Percentiles rank a stretch among this genome's conserved stretches.
Conservation (phyloP, 140 eudicot genomes). For the Anethum foeniculum region DNA sequence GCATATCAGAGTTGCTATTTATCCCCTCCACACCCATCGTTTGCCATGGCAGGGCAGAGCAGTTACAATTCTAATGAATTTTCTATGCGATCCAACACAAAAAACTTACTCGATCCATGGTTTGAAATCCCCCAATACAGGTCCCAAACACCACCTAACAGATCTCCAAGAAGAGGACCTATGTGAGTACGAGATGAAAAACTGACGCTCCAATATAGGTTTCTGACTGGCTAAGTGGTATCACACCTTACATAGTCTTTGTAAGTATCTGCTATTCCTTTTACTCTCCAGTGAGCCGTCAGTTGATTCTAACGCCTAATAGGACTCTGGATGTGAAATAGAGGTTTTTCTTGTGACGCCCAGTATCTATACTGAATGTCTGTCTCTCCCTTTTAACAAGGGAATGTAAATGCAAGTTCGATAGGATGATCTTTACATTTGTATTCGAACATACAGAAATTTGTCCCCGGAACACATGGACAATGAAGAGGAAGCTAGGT, state of each 20-base stretch:
- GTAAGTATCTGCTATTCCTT: constrained; percentile 2
- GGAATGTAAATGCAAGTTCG: not conserved
- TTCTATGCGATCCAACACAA: constrained; percentile 42
- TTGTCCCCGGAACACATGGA: not conserved
- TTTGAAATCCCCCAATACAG: constrained; percentile 42
- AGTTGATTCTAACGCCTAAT: not conserved
- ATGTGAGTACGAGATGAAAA: not conserved
- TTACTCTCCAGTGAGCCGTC: not conserved
- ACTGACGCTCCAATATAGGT: not conserved
- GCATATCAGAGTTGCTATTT: constrained; percentile 50
- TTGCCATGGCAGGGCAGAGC: constrained; percentile 40
- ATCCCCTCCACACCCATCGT: constrained; percentile 82
- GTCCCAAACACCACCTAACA: constrained; percentile 41
- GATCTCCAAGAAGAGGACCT: constrained; percentile 48
- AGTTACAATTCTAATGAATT: constrained; percentile 34
- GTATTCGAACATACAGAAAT: not conserved
- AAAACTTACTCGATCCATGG: constrained; percentile 58
- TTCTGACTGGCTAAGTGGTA: not conserved
- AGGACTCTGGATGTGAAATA: not conserved
- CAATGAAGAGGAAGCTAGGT: not conserved
- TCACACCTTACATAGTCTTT: not conserved
- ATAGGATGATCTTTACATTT: not conserved
- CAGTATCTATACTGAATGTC: not conserved
- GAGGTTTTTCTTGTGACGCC: not conserved
- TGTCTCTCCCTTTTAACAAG: not conserved